Evolutionary conservation across 345 rosid genomes (phyloP).

Genomic region (Anastatica hierochuntica): DNA sequence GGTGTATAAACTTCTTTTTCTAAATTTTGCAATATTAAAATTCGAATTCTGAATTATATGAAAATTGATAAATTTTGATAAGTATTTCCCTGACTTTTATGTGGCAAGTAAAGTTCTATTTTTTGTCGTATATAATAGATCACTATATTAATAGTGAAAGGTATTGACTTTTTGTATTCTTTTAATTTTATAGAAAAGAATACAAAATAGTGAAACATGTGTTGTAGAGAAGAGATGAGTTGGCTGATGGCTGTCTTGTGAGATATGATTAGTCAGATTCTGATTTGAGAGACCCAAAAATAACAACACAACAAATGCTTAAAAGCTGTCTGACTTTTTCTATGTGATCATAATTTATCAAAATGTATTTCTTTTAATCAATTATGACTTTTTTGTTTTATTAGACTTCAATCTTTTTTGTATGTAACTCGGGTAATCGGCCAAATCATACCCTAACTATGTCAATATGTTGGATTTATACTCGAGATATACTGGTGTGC

Average conservation of each 20-base stretch:
- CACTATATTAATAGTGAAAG: not conserved
- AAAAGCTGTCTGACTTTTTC: constrained; percentile 11
- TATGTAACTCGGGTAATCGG: too few relatives aligned
- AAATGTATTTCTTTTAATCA: too few relatives aligned
- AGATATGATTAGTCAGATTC: constrained; percentile 17
- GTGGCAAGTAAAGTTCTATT: not conserved
- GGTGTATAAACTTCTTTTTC: too few relatives aligned
- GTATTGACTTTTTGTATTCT: not conserved
- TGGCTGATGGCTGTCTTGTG: constrained; percentile 21
- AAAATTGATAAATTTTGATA: too few relatives aligned
- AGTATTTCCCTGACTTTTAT: too few relatives aligned
- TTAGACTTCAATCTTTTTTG: too few relatives aligned
- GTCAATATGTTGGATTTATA: too few relatives aligned
- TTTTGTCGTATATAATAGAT: not conserved
- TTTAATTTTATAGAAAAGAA: not conserved
- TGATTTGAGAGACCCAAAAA: constrained; percentile 15
- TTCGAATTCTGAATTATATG: too few relatives aligned
- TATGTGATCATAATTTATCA: constrained; percentile 9
- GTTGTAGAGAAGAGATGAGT: constrained; percentile 20
- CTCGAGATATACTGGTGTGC: too few relatives aligned
- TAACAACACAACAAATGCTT: not conserved
- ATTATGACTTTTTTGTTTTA: too few relatives aligned
- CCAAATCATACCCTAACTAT: too few relatives aligned
- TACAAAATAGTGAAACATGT: constrained; percentile 13
- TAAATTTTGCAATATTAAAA: too few relatives aligned